Conservation (phyloP, 139 green algal genomes). For the Volvox africanus region DNA sequence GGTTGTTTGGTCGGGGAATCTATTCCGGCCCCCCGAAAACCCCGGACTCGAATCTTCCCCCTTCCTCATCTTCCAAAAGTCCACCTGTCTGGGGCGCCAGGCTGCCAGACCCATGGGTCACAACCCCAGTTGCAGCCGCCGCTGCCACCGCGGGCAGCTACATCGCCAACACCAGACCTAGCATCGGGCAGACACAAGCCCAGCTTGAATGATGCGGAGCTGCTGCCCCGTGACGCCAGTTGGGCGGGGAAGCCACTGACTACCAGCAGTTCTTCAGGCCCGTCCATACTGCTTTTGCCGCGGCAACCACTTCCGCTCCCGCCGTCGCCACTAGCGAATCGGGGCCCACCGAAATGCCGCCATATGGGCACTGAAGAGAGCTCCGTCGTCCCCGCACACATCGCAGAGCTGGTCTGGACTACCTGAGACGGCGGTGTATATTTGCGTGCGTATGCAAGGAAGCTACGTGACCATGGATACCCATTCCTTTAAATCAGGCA, state of each 20-base stretch:
- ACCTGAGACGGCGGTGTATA: background rate
- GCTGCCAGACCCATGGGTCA: background rate
- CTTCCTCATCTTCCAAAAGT: no score
- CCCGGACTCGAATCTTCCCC: no score
- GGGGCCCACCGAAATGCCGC: background rate
- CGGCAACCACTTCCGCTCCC: no score
- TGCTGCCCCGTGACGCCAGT: background rate
- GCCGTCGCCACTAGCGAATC: background rate
- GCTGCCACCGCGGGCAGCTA: no score
- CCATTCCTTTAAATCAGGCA: no score
- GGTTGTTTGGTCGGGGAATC: no score
- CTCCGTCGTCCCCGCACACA: background rate
- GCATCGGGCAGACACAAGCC: background rate
- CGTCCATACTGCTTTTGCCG: background rate
- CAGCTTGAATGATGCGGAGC: background rate
- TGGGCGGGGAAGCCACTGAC: background rate
- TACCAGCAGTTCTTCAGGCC: background rate
- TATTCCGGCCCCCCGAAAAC: no score
- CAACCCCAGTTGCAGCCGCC: background rate
- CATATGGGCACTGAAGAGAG: background rate
- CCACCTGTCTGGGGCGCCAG: background rate
- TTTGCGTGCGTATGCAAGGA: no score
- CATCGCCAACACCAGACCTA: background rate
- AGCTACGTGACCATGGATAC: no score
- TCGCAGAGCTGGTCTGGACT: background rate